Conservation (phyloP, 805 yeast species). For the Cyberlindnera euphorbiiphila region DNA sequence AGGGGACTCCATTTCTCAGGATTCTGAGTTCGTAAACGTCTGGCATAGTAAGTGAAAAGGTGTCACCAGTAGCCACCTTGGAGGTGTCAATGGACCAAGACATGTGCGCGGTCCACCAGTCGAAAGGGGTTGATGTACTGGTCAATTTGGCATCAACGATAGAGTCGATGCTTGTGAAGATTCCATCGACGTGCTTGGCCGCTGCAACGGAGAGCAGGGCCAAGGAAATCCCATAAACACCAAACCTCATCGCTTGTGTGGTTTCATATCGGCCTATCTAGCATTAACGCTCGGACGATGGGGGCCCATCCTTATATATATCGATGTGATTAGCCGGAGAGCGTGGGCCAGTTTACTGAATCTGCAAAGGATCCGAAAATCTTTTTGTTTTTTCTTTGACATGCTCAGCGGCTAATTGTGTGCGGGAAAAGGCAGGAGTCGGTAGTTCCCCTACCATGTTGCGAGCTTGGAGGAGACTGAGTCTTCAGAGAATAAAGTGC, state of each 20-base stretch:
- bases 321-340: too few species aligned
- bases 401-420: too few species aligned
- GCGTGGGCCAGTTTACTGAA: too few species aligned
- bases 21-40: constrained; percentile 16
- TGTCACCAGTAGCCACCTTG: constrained; percentile 15
- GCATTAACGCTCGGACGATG: too few species aligned
- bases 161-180: constrained; percentile 12
- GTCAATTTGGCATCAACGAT: constrained; percentile 5
- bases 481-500: too few species aligned
- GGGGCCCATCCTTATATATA: too few species aligned
- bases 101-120: constrained; percentile 10
- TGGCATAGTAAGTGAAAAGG: constrained; percentile 16
- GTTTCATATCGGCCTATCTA: too few species aligned
- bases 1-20: constrained; percentile 1
- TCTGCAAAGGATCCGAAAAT: too few species aligned
- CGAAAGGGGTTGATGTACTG: constrained; percentile 5
- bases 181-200: constrained; percentile 9
- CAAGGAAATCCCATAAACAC: neutral
- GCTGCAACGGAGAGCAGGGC: neutral
- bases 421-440: too few species aligned
- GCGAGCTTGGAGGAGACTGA: too few species aligned
- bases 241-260: neutral
- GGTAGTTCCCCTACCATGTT: too few species aligned
- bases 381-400: too few species aligned
- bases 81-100: constrained; percentile 10